phyloP scores from a whole-genome alignment of 805 yeast genomes.

The Candida peoriensis region DNA sequence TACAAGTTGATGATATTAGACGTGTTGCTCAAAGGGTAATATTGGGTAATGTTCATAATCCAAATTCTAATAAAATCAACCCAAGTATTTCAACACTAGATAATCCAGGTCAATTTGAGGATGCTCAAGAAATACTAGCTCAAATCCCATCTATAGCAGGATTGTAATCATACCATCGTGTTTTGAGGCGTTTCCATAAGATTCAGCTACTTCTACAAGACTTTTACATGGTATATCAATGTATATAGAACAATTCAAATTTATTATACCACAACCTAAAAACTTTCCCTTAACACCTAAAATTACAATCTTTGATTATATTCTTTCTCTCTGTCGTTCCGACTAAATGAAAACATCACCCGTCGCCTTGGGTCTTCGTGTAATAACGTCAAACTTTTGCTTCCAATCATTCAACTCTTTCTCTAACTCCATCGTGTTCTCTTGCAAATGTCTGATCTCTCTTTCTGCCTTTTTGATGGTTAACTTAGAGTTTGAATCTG shows the following conservation, averaged over 20 bases:
- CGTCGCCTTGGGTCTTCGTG: slow-evolving; percentile 15
- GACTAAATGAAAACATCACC: slow-evolving; percentile 24
- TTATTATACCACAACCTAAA: no score
- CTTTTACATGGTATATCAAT: no score
- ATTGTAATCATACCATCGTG: no score
- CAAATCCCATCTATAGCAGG: no score
- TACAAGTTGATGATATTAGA: slow-evolving; percentile 64
- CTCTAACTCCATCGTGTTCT: slow-evolving; percentile 46
- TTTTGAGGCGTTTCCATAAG: no score
- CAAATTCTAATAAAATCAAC: slow-evolving; percentile 47
- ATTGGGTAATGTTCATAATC: slow-evolving; percentile 51
- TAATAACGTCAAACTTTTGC: slow-evolving; percentile 28
- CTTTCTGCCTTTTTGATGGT: slow-evolving; percentile 45
- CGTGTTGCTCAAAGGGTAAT: slow-evolving; percentile 72
- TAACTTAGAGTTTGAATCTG: slow-evolving; percentile 40
- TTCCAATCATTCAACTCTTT: slow-evolving; percentile 57
- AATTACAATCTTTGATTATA: no score
- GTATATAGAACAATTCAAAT: no score
- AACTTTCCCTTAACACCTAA: no score
- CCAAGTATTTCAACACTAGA: slow-evolving; percentile 94
- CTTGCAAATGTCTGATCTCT: slow-evolving; percentile 51
- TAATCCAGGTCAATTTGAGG: slow-evolving; percentile 67
- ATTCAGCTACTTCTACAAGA: no score
- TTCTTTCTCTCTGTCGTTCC: no score
- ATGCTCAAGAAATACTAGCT: no score